Percentiles rank a stretch among this genome's conserved stretches.
phyloP scores from a whole-genome alignment of 1,284 basidiomycete genomes.

The Cutaneotrichosporon arboriforme region DNA sequence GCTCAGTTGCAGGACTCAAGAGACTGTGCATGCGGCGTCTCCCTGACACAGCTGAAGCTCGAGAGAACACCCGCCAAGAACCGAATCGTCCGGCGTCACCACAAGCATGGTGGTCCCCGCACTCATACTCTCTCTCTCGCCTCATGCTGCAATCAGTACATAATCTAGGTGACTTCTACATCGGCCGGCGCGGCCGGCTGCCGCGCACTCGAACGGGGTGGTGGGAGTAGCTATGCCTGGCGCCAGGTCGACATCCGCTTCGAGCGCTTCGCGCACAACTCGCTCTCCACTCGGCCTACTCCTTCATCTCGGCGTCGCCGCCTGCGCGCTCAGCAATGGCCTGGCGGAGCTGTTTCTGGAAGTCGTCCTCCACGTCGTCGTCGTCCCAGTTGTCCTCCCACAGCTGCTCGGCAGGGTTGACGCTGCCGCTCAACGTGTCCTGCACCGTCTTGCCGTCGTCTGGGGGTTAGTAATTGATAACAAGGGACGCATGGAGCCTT shows the following conservation, averaged over 20 bases:
- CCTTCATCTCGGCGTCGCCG: conserved; percentile 43
- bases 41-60: too few relatives aligned
- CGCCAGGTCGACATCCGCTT: too few relatives aligned
- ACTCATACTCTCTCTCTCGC: too few relatives aligned
- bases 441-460: conserved; percentile 32
- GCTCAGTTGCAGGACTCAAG: too few relatives aligned
- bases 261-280: too few relatives aligned
- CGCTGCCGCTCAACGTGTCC: conserved; percentile 29
- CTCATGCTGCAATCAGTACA: conserved; percentile 1
- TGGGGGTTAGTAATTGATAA: conserved; percentile 12
- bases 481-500: too few relatives aligned
- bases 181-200: background rate
- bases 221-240: too few relatives aligned
- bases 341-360: conserved; percentile 78
- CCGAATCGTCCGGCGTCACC: too few relatives aligned
- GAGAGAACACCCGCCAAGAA: too few relatives aligned
- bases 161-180: background rate
- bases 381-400: conserved; percentile 99
- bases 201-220: too few relatives aligned
- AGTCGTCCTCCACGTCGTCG: conserved; percentile 96
- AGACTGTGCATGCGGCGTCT: too few relatives aligned
- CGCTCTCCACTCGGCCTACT: conserved; percentile 16
- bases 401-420: conserved; percentile 52
- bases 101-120: too few relatives aligned
- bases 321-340: conserved; percentile 40